These are phyloP conservation scores for Litsea cubeba DNA, from an alignment of 164 flowering plant species.

Conservation along the genomic window DNA sequence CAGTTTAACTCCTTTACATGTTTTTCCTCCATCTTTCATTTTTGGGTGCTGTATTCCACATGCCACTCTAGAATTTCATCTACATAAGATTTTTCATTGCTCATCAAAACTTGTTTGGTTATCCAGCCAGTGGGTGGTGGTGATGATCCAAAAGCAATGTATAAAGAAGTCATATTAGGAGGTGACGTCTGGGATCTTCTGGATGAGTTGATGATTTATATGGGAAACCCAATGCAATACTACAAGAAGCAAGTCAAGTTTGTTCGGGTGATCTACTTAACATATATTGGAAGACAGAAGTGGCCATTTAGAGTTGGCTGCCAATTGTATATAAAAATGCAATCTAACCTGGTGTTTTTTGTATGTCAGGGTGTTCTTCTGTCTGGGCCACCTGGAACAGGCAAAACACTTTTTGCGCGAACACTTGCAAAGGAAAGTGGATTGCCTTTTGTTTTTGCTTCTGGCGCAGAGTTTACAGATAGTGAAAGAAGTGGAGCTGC, in stretches of 20 bases:
- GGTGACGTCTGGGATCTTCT: slow-evolving; percentile 99
- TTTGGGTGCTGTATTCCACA: not conserved
- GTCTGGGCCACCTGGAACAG: slow-evolving; percentile 98
- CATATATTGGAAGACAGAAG: not conserved
- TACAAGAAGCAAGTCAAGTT: slow-evolving; percentile 73
- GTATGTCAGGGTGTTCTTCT: slow-evolving; percentile 84
- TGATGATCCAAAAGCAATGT: slow-evolving; percentile 73
- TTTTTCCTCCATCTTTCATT: no score
- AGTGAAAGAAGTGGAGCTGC: slow-evolving; percentile 92
- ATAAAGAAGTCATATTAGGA: slow-evolving; percentile 84
- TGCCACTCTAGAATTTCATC: not conserved
- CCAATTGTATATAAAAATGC: not conserved
- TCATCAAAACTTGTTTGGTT: slow-evolving; percentile 9
- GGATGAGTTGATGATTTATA: slow-evolving; percentile 93
- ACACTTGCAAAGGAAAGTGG: slow-evolving; percentile 97
- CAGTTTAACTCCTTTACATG: no score
- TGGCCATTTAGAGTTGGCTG: not conserved
- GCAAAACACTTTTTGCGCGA: slow-evolving; percentile 96
- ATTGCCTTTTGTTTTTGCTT: slow-evolving; percentile 93
- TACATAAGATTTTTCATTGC: not conserved
- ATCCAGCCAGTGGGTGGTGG: slow-evolving; percentile 76
- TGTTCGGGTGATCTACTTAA: slow-evolving; percentile 66
- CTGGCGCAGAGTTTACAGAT: slow-evolving; percentile 97
- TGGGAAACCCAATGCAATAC: slow-evolving; percentile 92
- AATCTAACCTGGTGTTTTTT: slow-evolving; percentile 9